phyloP scores from a whole-genome alignment of 78 protist species.

The Protostelium mycophagum region DNA sequence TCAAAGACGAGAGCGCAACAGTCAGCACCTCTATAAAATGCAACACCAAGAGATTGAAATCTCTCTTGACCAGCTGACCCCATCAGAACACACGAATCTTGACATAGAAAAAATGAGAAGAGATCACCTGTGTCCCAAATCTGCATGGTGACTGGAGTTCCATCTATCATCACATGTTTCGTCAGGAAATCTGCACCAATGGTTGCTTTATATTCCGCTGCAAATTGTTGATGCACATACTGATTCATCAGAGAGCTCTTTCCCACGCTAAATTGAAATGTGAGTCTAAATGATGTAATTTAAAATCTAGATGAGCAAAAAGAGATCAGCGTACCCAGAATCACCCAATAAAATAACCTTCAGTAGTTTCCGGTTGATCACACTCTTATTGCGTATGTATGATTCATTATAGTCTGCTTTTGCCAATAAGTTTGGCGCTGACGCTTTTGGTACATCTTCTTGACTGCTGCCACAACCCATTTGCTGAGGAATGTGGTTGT shows the following conservation, averaged over 20 bases:
- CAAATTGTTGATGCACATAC: slow-evolving; percentile 11
- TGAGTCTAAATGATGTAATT: not conserved
- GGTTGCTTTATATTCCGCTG: slow-evolving; percentile 9
- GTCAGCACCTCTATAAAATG: slow-evolving; percentile 28
- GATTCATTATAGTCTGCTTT: not conserved
- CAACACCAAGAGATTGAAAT: slow-evolving; percentile 3
- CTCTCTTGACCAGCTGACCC: slow-evolving; percentile 7
- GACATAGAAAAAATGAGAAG: too few species aligned
- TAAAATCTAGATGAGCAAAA: too few species aligned
- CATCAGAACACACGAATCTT: not conserved
- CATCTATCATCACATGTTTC: not conserved
- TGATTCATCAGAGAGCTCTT: slow-evolving; percentile 18
- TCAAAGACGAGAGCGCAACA: slow-evolving; percentile 77
- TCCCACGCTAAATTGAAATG: slow-evolving; percentile 4
- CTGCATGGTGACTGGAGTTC: slow-evolving; percentile 2
- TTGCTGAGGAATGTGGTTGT: too few species aligned
- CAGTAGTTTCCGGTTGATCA: not conserved
- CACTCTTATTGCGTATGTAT: not conserved
- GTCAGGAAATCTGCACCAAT: slow-evolving; percentile 29
- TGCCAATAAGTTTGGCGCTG: not conserved
- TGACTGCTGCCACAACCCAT: not conserved
- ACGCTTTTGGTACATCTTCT: not conserved
- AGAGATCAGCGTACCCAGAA: not conserved
- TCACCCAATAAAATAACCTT: slow-evolving; percentile 1
- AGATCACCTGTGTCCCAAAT: slow-evolving; percentile 2